These are phyloP conservation scores for Penicillium roqueforti DNA, from an alignment of 495 filamentous ascomycete genomes.

Conservation along the genomic window DNA sequence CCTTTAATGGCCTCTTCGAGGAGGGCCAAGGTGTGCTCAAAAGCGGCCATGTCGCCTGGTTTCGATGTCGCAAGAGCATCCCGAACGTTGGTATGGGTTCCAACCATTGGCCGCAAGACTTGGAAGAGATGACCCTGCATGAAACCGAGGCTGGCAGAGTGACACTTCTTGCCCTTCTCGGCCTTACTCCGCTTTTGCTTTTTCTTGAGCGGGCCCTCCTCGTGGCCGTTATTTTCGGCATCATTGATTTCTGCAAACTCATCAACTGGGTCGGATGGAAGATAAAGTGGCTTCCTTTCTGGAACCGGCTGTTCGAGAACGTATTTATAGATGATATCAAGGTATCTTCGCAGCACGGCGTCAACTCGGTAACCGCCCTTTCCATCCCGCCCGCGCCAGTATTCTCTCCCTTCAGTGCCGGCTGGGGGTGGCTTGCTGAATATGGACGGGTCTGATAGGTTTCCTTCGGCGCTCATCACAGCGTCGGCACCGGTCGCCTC, in stretches of 20 bases:
- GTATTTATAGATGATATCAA: slow-evolving; percentile 80
- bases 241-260: slow-evolving; percentile 28
- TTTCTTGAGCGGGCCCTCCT: slow-evolving; percentile 51
- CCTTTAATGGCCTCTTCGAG: slow-evolving; percentile 66
- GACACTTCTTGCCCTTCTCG: slow-evolving; percentile 43
- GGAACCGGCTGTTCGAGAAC: slow-evolving; percentile 62
- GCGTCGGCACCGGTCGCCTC: slow-evolving; percentile 84
- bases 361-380: slow-evolving; percentile 88
- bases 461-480: slow-evolving; percentile 94
- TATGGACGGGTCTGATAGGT: slow-evolving; percentile 83
- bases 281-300: slow-evolving; percentile 63
- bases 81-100: slow-evolving; percentile 72
- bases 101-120: slow-evolving; percentile 75
- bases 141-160: slow-evolving; percentile 68
- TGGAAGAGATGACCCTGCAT: slow-evolving; percentile 95
- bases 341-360: slow-evolving; percentile 77
- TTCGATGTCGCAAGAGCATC: slow-evolving; percentile 67
- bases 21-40: slow-evolving; percentile 64
- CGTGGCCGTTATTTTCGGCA: slow-evolving; percentile 32
- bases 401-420: slow-evolving; percentile 65
- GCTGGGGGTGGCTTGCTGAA: slow-evolving; percentile 64
- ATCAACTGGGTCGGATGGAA: slow-evolving; percentile 58
- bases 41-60: slow-evolving; percentile 62
- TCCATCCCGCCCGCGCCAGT: slow-evolving; percentile 78
- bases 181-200: slow-evolving; percentile 50